Evolutionary conservation across 1,139 yeast genomes (phyloP).

Genomic region (Entelexis sorbosivorans): DNA sequence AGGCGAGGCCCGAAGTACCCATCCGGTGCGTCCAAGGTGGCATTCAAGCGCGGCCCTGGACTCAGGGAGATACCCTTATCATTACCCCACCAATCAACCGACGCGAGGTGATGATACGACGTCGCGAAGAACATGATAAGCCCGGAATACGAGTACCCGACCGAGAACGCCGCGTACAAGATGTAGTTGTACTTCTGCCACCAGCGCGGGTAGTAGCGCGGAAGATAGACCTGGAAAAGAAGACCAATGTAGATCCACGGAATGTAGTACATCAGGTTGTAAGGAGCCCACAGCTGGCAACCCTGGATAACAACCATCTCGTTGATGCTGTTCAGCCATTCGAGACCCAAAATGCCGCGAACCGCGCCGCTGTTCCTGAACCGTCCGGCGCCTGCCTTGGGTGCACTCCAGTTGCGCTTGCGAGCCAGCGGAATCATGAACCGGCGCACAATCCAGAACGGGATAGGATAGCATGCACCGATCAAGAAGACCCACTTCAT

Average conservation of each 20-base stretch:
- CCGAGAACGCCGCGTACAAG: constrained; percentile 44
- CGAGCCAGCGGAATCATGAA: constrained; percentile 31
- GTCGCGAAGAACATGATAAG: constrained; percentile 31
- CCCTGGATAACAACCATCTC: constrained; percentile 43
- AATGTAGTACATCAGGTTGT: constrained; percentile 41
- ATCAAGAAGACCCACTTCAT: constrained; percentile 44
- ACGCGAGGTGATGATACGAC: constrained; percentile 24
- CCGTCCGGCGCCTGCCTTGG: constrained; percentile 9
- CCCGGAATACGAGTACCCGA: constrained; percentile 43
- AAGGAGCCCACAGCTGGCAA: constrained; percentile 38
- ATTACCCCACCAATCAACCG: constrained; percentile 53
- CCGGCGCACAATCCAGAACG: constrained; percentile 36
- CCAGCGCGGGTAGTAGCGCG: constrained; percentile 39
- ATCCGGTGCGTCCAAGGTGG: neutral
- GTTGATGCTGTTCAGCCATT: constrained; percentile 41
- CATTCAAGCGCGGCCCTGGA: neutral
- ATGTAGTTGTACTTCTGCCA: constrained; percentile 49
- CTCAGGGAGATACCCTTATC: constrained; percentile 22
- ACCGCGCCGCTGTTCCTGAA: constrained; percentile 11
- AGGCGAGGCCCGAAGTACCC: constrained; percentile 43
- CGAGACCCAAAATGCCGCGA: constrained; percentile 21
- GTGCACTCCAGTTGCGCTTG: constrained; percentile 32
- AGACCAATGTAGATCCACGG: constrained; percentile 42
- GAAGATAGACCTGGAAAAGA: constrained; percentile 36
- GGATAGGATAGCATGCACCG: constrained; percentile 25